Base-by-base conservation (phyloP, 2,329 filamentous ascomycete species). In the Lachnellula suecica region DNA sequence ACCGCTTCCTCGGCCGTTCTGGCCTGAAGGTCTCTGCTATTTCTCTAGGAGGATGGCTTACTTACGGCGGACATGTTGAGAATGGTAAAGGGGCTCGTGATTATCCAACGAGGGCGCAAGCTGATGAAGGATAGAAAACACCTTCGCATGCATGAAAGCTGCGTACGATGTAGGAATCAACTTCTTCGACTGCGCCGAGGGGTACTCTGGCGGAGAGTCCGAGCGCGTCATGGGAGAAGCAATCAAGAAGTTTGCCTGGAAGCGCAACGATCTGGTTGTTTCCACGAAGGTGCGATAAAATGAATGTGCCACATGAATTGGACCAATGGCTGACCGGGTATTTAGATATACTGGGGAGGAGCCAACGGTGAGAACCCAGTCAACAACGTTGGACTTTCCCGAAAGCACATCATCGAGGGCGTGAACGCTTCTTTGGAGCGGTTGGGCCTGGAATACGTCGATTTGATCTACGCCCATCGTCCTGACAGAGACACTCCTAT, bases 21-120 rank as follows among this genome's bases (percentile, higher is more conserved):
- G 87, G 88, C 49, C 78, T 91, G 17, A 83, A 90, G 68, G 86
- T 91, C 29, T 91, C 87, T 24, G 79, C 83, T 42, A 86, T 91
- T 57, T 85, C 84, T 2, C 75, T 91, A 2, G 88, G 84, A 53
- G 82, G 84, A 59, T 86, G 84, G 85, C 75, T 91, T 47, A 91
- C 88, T 1, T 90, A 89, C 59, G 88, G 88, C 49, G 87, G 86
- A 17, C 84, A 89, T 60, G 83, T 89, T 25, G 83, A 85, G 50
- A 79, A 83, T 65, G 82, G 84, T 84, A 72, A 19, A 46, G 17
- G 34, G 38, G 17, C 27, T 29, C n/a, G 19, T n/a, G 38, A 13
- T 19, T 46, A 13, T 22, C 17, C 5, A 37, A 10, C 24, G 37
- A 35, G 24, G 34, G 19, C 24, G 31, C 8, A 31, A 23, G 22